Conservation (phyloP, 371 early-diverging fungal species). For the Paraphysoderma sedebokerense region DNA sequence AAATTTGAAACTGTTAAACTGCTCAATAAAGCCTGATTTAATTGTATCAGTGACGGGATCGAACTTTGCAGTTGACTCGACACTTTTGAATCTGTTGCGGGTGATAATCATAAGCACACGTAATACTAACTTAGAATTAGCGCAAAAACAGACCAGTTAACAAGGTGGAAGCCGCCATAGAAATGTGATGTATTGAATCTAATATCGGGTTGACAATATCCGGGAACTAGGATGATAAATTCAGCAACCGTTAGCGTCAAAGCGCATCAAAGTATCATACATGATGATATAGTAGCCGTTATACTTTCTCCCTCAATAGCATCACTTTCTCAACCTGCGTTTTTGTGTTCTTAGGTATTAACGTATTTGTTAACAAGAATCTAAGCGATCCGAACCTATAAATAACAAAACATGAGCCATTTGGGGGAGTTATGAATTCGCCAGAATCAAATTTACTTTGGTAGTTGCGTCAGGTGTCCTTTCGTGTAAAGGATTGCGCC, state of each 20-base stretch:
- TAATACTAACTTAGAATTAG: not conserved
- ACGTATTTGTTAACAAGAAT: slow-evolving; percentile 69
- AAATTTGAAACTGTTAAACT: slow-evolving; percentile 72
- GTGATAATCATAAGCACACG: too few relatives aligned
- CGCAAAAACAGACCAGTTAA: not conserved
- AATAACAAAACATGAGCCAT: not conserved
- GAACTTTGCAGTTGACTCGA: too few relatives aligned
- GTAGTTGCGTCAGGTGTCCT: not conserved
- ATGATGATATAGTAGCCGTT: not conserved
- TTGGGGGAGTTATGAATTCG: slow-evolving; percentile 24
- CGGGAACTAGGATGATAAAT: slow-evolving; percentile 23
- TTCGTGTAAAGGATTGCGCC: not conserved
- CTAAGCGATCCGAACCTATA: slow-evolving; percentile 41
- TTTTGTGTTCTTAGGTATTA: slow-evolving; percentile 73
- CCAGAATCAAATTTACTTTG: too few relatives aligned
- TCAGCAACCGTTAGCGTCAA: not conserved
- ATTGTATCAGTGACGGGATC: slow-evolving; percentile 32
- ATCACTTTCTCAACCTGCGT: slow-evolving; percentile 67
- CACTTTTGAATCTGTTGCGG: too few relatives aligned
- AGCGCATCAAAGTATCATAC: not conserved
- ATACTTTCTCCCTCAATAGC: slow-evolving; percentile 30
- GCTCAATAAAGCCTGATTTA: slow-evolving; percentile 63
- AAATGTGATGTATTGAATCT: slow-evolving; percentile 41
- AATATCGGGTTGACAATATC: slow-evolving; percentile 46
- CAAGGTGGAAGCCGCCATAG: not conserved